Percentiles rank a stretch among this genome's conserved stretches.
Conservation (phyloP, 176 grass and related monocot species). For the Cenchrus americanus region DNA sequence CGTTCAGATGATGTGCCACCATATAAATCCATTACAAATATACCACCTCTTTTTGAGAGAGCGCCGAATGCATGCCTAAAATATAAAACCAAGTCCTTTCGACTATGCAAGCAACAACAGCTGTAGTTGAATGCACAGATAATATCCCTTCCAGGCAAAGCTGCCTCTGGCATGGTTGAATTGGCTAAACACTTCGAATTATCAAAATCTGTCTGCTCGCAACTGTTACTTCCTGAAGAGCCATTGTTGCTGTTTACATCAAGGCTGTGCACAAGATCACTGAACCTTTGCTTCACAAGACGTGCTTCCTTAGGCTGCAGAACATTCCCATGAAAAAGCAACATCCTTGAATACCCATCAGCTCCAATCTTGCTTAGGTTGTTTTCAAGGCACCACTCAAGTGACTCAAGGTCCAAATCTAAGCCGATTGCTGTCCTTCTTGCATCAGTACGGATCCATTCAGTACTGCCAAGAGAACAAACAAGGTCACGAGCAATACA, state of each 20-base stretch:
- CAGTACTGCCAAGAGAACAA: conserved; percentile 45
- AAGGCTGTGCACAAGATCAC: conserved; percentile 56
- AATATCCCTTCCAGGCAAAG: conserved; percentile 80
- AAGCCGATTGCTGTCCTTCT: conserved; percentile 73
- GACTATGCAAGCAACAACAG: conserved; percentile 85
- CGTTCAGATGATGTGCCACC: conserved; percentile 87
- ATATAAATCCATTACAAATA: conserved; percentile 98
- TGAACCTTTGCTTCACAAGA: conserved; percentile 50
- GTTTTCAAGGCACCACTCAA: conserved; percentile 91
- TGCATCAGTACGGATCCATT: conserved; percentile 79
- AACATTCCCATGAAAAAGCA: conserved; percentile 93
- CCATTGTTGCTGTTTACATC: conserved; percentile 35
- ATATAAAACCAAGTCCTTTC: conserved; percentile 86
- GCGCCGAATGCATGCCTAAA: conserved; percentile 69
- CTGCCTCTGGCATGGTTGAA: conserved; percentile 50
- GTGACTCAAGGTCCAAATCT: conserved; percentile 92
- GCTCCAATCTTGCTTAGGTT: conserved; percentile 68
- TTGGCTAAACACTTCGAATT: conserved; percentile 27
- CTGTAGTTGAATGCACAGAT: conserved; percentile 99
- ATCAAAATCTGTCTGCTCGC: conserved; percentile 19
- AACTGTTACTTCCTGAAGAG: conserved; percentile 30
- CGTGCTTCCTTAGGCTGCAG: conserved; percentile 57
- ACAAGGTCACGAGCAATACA: conserved; percentile 17
- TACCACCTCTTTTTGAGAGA: conserved; percentile 78
- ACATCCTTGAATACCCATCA: conserved; percentile 80